These are phyloP conservation scores for Colletotrichum melonis DNA, from an alignment of 2,329 filamentous ascomycete genomes.

Conservation along the genomic window DNA sequence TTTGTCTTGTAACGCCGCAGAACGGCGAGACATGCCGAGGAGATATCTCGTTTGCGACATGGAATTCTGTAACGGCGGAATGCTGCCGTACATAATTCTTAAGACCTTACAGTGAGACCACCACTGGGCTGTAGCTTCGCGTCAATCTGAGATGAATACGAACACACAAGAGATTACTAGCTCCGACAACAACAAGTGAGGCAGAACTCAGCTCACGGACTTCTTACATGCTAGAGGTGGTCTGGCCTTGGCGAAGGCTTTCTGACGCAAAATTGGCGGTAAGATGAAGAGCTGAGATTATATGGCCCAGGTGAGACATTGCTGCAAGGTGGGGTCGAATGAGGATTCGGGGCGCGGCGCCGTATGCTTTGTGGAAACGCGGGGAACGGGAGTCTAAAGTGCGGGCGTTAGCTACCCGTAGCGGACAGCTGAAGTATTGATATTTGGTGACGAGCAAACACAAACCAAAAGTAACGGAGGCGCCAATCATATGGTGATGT, in stretches of 20 bases:
- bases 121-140: background rate
- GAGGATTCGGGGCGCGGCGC: slow-evolving; percentile 1
- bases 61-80: background rate
- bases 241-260: background rate
- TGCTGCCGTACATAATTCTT: background rate
- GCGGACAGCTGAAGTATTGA: slow-evolving; percentile 1
- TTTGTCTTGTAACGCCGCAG: background rate
- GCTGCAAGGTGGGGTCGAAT: slow-evolving; percentile 12
- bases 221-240: background rate
- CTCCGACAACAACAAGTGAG: background rate
- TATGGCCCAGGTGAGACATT: background rate
- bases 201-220: background rate
- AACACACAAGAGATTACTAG: background rate
- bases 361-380: slow-evolving; percentile 31
- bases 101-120: too few species aligned
- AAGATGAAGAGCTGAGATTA: background rate
- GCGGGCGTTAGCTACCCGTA: slow-evolving; percentile 12
- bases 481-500: slow-evolving; percentile 5
- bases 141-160: background rate
- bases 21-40: background rate
- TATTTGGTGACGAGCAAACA: slow-evolving; percentile 1
- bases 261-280: background rate
- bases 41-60: background rate
- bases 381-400: slow-evolving; percentile 15
- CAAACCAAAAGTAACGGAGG: background rate